Evolutionary conservation across 306 rosid species (phyloP).

Genomic region (Medicago arabica): DNA sequence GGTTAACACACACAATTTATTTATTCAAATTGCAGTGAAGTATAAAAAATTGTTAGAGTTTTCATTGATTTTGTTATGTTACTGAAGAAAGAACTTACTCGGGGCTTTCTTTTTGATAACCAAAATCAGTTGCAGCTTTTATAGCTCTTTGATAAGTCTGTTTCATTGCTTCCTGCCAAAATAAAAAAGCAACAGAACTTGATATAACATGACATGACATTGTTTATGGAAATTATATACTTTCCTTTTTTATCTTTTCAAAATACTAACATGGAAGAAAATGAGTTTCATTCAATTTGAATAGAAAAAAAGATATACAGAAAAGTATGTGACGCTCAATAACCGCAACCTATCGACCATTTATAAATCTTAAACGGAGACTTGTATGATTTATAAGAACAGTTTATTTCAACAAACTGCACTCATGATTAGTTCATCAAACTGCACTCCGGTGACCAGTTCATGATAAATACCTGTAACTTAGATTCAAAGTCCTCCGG

Average conservation of each 20-base stretch:
- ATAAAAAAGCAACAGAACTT: conserved; percentile 14
- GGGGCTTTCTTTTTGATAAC: conserved; percentile 89
- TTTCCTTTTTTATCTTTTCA: no score
- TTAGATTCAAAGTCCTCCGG: conserved; percentile 93
- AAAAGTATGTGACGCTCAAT: background rate
- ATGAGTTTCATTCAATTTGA: background rate
- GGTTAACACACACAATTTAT: no score
- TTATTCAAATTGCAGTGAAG: background rate
- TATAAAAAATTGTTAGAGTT: background rate
- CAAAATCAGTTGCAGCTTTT: conserved; percentile 82
- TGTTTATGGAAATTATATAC: background rate
- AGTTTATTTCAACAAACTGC: no score
- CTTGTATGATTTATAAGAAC: no score
- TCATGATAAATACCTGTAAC: conserved; percentile 62
- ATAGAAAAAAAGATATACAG: background rate
- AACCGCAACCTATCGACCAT: no score
- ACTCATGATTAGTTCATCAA: no score
- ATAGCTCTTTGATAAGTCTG: conserved; percentile 92
- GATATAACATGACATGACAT: background rate
- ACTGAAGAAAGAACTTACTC: conserved; percentile 67
- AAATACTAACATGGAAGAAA: conserved; percentile 8
- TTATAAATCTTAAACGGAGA: no score
- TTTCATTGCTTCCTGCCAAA: conserved; percentile 85
- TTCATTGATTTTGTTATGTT: conserved; percentile 12
- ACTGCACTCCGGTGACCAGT: no score